Conservation (phyloP, 768 basidiomycete genomes). For the Pulveroboletus sp. region DNA sequence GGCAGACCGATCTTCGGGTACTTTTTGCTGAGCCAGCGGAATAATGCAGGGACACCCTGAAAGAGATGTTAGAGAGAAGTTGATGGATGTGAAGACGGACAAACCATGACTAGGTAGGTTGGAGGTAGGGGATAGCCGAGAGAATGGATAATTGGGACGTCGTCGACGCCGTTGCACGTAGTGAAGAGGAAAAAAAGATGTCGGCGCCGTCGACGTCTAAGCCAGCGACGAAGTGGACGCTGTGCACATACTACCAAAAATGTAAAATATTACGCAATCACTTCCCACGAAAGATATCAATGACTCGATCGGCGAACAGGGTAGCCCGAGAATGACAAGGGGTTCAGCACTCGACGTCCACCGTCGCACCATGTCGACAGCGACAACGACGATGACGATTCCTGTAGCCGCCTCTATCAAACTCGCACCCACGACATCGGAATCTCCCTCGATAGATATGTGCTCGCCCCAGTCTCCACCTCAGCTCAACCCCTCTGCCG, state of each 20-base stretch:
- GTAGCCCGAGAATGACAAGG: neutral
- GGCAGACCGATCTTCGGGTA: conserved; percentile 92
- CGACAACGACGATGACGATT: conserved; percentile 19
- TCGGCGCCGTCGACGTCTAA: neutral
- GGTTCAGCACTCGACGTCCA: neutral
- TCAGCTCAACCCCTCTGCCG: neutral
- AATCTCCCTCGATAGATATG: conserved; percentile 1
- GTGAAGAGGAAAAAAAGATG: neutral
- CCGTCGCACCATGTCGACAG: conserved; percentile 18
- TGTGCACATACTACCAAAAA: conserved; percentile 6
- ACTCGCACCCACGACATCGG: conserved; percentile 4
- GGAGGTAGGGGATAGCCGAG: neutral
- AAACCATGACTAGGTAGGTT: conserved; percentile 16
- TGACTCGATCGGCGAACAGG: conserved; percentile 14
- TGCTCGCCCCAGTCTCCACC: neutral
- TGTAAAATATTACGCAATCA: conserved; percentile 10
- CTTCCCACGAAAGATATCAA: conserved; percentile 14
- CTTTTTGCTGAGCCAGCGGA: conserved; percentile 98
- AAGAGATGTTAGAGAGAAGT: neutral
- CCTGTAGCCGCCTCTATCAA: conserved; percentile 14
- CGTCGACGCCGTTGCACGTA: conserved; percentile 4
- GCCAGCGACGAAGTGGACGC: neutral
- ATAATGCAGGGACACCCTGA: conserved; percentile 95
- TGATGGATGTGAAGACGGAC: neutral
- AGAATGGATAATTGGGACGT: neutral